Percentiles rank a stretch among this genome's conserved stretches.
Evolutionary conservation across 805 yeast species (phyloP).

Genomic region (Myxozyma lipomycoides): DNA sequence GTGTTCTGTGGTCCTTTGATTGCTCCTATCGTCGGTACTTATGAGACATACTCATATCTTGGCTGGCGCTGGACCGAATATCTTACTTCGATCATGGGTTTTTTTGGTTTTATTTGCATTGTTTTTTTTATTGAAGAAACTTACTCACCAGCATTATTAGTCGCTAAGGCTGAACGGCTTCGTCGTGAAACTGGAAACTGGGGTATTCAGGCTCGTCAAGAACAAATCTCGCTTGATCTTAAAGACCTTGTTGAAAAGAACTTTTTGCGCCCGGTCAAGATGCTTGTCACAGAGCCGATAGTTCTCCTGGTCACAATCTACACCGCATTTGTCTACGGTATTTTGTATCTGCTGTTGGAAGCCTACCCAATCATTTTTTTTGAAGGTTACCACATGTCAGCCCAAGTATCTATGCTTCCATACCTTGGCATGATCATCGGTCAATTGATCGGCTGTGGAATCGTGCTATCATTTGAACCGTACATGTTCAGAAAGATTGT

Average conservation of each 20-base stretch:
- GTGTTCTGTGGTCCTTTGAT: slow-evolving; percentile 77
- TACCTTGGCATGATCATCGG: slow-evolving; percentile 75
- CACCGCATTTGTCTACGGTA: slow-evolving; percentile 76
- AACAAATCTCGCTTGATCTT: slow-evolving; percentile 53
- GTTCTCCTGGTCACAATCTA: slow-evolving; percentile 63
- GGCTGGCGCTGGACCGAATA: slow-evolving; percentile 86
- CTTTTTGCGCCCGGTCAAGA: slow-evolving; percentile 60
- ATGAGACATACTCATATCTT: slow-evolving; percentile 54
- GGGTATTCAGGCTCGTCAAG: slow-evolving; percentile 78
- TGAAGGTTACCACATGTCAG: slow-evolving; percentile 53
- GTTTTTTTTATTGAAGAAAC: slow-evolving; percentile 58
- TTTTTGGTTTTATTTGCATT: slow-evolving; percentile 42
- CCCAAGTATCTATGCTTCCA: slow-evolving; percentile 71
- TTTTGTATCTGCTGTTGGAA: slow-evolving; percentile 65
- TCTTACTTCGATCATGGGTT: slow-evolving; percentile 60
- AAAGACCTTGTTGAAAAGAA: slow-evolving; percentile 60
- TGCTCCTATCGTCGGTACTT: slow-evolving; percentile 77
- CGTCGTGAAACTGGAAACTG: slow-evolving; percentile 71
- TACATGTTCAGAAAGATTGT: slow-evolving; percentile 47
- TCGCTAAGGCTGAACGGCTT: slow-evolving; percentile 57
- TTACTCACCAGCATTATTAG: slow-evolving; percentile 65
- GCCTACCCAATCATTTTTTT: slow-evolving; percentile 73
- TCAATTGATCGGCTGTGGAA: slow-evolving; percentile 52
- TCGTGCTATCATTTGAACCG: slow-evolving; percentile 54
- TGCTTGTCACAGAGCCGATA: slow-evolving; percentile 70